Evolutionary conservation across 257 asterid species (phyloP), one percentile per base, ranked within the genome.

Genomic region (Penstemon barbatus): DNA sequence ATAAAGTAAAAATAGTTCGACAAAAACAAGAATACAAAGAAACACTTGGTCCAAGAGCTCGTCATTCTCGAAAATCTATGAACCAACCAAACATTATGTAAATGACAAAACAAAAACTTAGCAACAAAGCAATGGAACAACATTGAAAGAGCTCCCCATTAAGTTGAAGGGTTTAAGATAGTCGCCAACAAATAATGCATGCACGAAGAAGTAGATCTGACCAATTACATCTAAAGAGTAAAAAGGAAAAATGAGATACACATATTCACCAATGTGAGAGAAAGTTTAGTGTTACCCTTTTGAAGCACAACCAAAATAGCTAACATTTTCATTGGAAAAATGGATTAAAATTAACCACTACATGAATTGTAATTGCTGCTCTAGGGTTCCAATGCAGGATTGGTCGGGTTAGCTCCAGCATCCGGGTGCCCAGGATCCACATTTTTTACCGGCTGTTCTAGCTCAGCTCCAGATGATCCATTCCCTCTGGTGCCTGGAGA

Each of bases 341-440:
- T 7, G 7, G 11, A 44, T 33, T 40, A 43, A 66, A 45, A 54
- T 38, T 42, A 10, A 12, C 59, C 19, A 3, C 53, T 39, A 11
- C 13, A 25, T 25, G 33, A 25, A 25, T 25, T 25, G 33, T 1
- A 25, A 25, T 25, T 25, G 33, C 33, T 2, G 33, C 33, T 25
- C 76, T 58, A 73, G 2, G 83, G 72, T 59, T 73, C 83, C 36
- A 65, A 50, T 3, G 79, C 79, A n/a, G 70, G 73, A 54, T 70
- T 73, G 69, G 44, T 77, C 48, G 86, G 71, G 58, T 66, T 67
- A 13, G 67, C 37, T 65, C 71, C 79, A 41, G 71, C n/a, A 51
- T 58, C 77, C 5, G 38, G 70, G 10, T 18, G 44, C 36, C 63
- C 76, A 4, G 59, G 46, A 63, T 66, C 68, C 40, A 19, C 56